phyloP scores from a whole-genome alignment of 768 basidiomycete species.

The Lanmaoa pseudosensibilis region DNA sequence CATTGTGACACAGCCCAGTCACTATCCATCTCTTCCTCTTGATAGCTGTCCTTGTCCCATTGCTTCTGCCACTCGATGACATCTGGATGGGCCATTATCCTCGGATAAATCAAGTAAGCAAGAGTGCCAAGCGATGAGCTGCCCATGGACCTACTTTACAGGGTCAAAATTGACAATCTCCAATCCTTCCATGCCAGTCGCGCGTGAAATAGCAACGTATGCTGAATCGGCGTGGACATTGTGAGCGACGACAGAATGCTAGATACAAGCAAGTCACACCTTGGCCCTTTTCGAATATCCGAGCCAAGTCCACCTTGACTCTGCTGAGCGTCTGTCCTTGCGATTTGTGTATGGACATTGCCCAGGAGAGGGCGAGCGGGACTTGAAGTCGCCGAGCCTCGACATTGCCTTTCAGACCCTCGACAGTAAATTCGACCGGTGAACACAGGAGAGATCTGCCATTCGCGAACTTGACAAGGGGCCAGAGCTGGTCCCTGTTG shows the following conservation, averaged over 20 bases:
- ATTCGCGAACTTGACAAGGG: slow-evolving; percentile 39
- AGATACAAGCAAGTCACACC: slow-evolving; percentile 28
- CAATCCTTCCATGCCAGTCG: slow-evolving; percentile 41
- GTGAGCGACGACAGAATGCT: background rate
- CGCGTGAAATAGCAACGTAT: slow-evolving; percentile 40
- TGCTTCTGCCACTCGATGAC: slow-evolving; percentile 34
- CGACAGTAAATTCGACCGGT: slow-evolving; percentile 36
- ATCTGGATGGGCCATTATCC: slow-evolving; percentile 38
- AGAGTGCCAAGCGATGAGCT: background rate
- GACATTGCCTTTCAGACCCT: slow-evolving; percentile 32
- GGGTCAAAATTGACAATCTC: slow-evolving; percentile 40
- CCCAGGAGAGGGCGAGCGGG: slow-evolving; percentile 89
- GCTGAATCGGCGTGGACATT: slow-evolving; percentile 16
- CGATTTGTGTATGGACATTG: slow-evolving; percentile 97
- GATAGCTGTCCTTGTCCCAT: slow-evolving; percentile 26
- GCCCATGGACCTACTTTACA: slow-evolving; percentile 24
- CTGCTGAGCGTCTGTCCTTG: slow-evolving; percentile 95
- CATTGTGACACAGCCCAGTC: slow-evolving; percentile 33
- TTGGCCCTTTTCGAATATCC: slow-evolving; percentile 86
- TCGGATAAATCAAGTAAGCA: slow-evolving; percentile 11
- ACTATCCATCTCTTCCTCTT: slow-evolving; percentile 37
- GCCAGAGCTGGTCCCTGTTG: slow-evolving; percentile 26
- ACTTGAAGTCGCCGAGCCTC: slow-evolving; percentile 51
- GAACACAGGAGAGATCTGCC: slow-evolving; percentile 29
- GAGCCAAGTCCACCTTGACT: slow-evolving; percentile 89